phyloP scores from a whole-genome alignment of 2,329 filamentous ascomycete genomes.

The Monilinia vaccinii-corymbosi region DNA sequence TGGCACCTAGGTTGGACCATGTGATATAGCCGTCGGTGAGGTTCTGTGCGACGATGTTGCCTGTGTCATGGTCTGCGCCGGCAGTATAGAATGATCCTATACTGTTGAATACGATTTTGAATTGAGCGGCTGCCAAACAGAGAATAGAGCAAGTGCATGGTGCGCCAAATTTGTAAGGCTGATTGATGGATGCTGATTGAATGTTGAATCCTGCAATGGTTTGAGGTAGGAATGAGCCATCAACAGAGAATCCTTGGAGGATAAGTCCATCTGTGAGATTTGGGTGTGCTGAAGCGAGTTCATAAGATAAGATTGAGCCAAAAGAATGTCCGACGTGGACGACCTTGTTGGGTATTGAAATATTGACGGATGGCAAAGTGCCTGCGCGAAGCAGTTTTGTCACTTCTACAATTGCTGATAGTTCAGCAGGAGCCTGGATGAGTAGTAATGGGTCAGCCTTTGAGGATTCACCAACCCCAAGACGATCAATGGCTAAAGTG shows the following conservation, averaged over 20 bases:
- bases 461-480: slow-evolving; percentile 5
- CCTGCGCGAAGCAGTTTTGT: not conserved
- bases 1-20: slow-evolving; percentile 1
- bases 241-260: slow-evolving; percentile 6
- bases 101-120: not conserved
- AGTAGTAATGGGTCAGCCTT: not conserved
- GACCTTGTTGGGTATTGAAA: not conserved
- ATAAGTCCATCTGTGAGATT: slow-evolving; percentile 2
- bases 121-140: not conserved
- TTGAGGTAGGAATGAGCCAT: not conserved
- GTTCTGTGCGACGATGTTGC: not conserved
- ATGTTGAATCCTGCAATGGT: not conserved
- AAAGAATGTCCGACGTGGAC: slow-evolving; percentile 8
- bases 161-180: not conserved
- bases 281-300: slow-evolving; percentile 1
- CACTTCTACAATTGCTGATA: slow-evolving; percentile 4
- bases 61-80: not conserved
- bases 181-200: not conserved
- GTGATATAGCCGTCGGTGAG: slow-evolving; percentile 1
- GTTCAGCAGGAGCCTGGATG: slow-evolving; percentile 1
- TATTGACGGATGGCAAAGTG: not conserved
- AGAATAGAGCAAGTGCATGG: not conserved
- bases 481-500: slow-evolving; percentile 3
- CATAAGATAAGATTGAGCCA: not conserved
- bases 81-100: not conserved